Evolutionary conservation across 2,329 filamentous ascomycete species (phyloP), one percentile per base, ranked within the genome.

Genomic region (Bertia moriformis): DNA sequence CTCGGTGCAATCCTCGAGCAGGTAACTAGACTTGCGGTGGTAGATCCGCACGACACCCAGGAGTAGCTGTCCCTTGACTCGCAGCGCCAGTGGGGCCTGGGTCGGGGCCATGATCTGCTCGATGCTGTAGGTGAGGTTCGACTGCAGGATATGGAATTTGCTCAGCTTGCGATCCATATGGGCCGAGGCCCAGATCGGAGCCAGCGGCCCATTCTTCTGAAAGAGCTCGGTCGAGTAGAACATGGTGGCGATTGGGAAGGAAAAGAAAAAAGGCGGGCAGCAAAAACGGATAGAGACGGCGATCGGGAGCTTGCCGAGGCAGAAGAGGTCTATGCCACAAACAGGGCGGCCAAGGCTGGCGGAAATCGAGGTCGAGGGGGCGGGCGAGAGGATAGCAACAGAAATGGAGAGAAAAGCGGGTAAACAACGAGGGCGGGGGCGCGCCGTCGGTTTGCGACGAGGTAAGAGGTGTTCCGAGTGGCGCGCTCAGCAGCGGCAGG

Each of bases 141-240:
- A 89, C 56, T 94, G 86, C 46, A 98, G 60, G 48, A 96, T 91
- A 53, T 95, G 87, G 46, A 85, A 87, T 65, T 98, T 98, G 49
- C 88, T 93, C 44, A 98, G 78, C 66, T 96, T 98, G 69, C 89
- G 87, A 72, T 96, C 91, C 47, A 95, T 71, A 62, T 96, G 98
- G 65, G 91, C 87, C 20, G 91, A 94, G 44, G 96, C 75, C 91
- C 91, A 98, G 65, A 96, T 88, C 56, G 87, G 85, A 63, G 91
- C 91, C 69, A 98, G 65, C 54, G 91, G 89, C 67, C 91, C 91
- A 51, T 86, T 94, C 78, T 94, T 94, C 59, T 88, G 87, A 51
- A 98, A 75, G 43, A 98, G 75, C 40, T 86, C 87, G 67, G 94
- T 87, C 40, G 89, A 94, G 61, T 95, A 96, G 65, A 98, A 98